Base-by-base conservation (phyloP, 2,329 filamentous ascomycete genomes). In the Coccinonectria pachysandricola region DNA sequence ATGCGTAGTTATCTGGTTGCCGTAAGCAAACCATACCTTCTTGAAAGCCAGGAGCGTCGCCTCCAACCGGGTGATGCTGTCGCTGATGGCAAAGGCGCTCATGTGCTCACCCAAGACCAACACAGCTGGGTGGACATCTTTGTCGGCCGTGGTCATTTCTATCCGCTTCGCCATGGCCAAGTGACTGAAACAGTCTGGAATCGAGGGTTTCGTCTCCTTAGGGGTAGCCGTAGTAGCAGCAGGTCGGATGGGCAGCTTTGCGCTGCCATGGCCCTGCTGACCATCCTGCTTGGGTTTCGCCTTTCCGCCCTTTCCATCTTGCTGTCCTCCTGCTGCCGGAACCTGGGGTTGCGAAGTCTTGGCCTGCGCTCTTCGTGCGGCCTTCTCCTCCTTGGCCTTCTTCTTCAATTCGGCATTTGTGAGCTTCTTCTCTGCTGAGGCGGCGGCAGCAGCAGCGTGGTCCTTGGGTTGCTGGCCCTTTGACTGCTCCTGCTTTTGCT, bases 31-130 rank as follows among this genome's bases (percentile, higher is more conserved):
- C 21, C 43, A 11, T 53, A 86, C 85, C 62, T 79, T 75, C 53
- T 93, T 92, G 52, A 98, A 93, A 2, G 84, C 86, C 39, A 91
- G 60, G 23, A 98, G 62, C 43, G 86, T 96, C 16, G 84, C 81
- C 37, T 94, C 79, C 45, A 92, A 78, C 38, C 91, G 72, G 22
- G 85, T 81, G 52, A 81, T 92, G 50, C 85, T 93, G 40, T 93
- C 91, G 45, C 81, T 86, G 32, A 98, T 75, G 19, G 77, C 71
- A 56, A 95, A 96, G 34, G 77, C 78, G 43, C 79, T 81, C 68
- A 96, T 86, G 56, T 95, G 84, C 52, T 96, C 72, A 7, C 88
- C 91, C 23, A 96, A 63, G 1, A 81, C 75, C 38, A 95, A 62
- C 3, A 98, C 76, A 2, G 82, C 76, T 3, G 87, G 86, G 51